Percentiles rank a stretch among this genome's conserved stretches.
Conservation (phyloP, 306 rosid genomes). For the Rubus idaeus region DNA sequence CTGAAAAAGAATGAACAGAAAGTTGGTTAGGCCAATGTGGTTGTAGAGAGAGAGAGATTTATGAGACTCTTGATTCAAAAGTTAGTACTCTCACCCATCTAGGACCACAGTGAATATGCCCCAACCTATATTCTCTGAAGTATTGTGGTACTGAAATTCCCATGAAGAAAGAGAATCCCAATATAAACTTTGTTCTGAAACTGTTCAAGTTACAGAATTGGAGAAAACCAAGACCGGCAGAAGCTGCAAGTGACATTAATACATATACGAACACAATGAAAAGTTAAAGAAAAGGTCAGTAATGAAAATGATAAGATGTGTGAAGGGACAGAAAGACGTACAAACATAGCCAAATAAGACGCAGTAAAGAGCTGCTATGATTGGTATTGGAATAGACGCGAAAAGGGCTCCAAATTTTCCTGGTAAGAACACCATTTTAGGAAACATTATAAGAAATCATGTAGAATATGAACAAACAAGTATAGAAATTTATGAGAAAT, state of each 20-base stretch:
- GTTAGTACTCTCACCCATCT: slow-evolving; percentile 61
- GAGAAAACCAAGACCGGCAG: slow-evolving; percentile 82
- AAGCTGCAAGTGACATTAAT: slow-evolving; percentile 46
- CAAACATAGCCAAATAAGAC: slow-evolving; percentile 75
- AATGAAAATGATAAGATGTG: background rate
- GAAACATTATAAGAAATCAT: background rate
- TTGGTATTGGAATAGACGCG: slow-evolving; percentile 74
- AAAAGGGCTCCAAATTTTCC: slow-evolving; percentile 82
- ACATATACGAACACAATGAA: background rate
- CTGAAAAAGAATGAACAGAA: slow-evolving; percentile 34
- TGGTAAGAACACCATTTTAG: slow-evolving; percentile 22
- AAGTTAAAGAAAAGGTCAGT: background rate
- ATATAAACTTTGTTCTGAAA: slow-evolving; percentile 69
- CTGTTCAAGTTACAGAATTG: slow-evolving; percentile 85
- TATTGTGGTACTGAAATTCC: slow-evolving; percentile 84
- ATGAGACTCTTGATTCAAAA: slow-evolving; percentile 7
- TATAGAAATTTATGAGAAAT: background rate
- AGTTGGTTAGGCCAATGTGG: background rate
- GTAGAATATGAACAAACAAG: background rate
- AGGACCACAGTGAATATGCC: slow-evolving; percentile 30
- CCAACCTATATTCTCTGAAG: slow-evolving; percentile 56
- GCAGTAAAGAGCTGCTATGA: slow-evolving; percentile 73
- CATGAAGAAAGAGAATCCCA: slow-evolving; percentile 77
- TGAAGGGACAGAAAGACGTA: slow-evolving; percentile 34
- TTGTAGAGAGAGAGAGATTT: background rate